Conservation (phyloP, 2,329 filamentous ascomycete genomes). For the Botrytis galanthina region DNA sequence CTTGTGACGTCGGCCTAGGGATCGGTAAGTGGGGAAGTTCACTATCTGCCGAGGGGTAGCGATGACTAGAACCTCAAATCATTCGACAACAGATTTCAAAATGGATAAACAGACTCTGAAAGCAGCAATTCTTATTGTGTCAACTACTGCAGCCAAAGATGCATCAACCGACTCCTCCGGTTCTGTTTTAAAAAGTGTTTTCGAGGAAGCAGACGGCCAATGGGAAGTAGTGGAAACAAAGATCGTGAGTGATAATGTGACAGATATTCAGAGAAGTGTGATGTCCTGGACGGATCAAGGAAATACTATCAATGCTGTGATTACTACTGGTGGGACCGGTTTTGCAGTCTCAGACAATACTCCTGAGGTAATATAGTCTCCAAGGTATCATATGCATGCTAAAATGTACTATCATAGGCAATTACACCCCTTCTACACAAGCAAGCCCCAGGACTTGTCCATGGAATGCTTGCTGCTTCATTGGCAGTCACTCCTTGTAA, state of each 20-base stretch:
- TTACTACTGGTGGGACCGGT: slow-evolving; percentile 90
- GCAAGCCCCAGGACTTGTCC: slow-evolving; percentile 85
- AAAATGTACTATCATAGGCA: slow-evolving; percentile 52
- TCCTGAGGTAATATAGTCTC: slow-evolving; percentile 65
- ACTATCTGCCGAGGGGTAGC: background rate
- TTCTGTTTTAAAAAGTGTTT: slow-evolving; percentile 63
- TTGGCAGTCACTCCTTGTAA: slow-evolving; percentile 84
- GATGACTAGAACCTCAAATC: background rate
- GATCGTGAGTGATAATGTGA: slow-evolving; percentile 76
- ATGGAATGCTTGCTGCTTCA: slow-evolving; percentile 88
- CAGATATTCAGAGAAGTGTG: slow-evolving; percentile 73
- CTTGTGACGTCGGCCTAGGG: slow-evolving; percentile 16
- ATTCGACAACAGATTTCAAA: slow-evolving; percentile 14
- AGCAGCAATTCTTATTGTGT: slow-evolving; percentile 80
- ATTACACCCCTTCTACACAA: slow-evolving; percentile 77
- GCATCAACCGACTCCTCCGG: slow-evolving; percentile 75
- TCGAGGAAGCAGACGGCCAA: slow-evolving; percentile 64
- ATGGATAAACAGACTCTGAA: slow-evolving; percentile 53
- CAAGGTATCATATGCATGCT: background rate
- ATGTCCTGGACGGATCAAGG: slow-evolving; percentile 69
- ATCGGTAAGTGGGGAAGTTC: slow-evolving; percentile 12
- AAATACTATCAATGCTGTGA: slow-evolving; percentile 67
- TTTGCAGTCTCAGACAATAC: slow-evolving; percentile 84
- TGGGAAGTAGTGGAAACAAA: slow-evolving; percentile 69
- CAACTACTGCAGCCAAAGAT: slow-evolving; percentile 82